Conservation (phyloP, 1,139 yeast genomes). For the Magnusiomyces suaveolens region DNA sequence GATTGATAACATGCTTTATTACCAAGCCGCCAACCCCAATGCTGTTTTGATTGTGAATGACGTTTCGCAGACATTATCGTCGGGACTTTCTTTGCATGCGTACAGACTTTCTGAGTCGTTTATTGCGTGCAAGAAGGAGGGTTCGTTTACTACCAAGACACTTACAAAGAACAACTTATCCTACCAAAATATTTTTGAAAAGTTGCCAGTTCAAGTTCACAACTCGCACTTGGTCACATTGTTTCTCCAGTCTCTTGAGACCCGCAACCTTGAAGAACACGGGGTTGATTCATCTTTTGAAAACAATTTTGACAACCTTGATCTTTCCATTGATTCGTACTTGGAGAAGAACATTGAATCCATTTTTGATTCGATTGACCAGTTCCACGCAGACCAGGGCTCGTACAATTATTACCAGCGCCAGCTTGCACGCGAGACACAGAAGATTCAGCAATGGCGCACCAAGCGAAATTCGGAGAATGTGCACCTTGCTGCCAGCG, state of each 20-base stretch:
- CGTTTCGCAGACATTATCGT: slow-evolving; percentile 54
- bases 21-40: slow-evolving; percentile 54
- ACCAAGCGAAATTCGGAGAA: slow-evolving; percentile 63
- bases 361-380: slow-evolving; percentile 65
- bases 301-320: slow-evolving; percentile 32
- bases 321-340: slow-evolving; percentile 36
- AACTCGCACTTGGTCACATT: slow-evolving; percentile 47
- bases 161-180: slow-evolving; percentile 53
- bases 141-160: slow-evolving; percentile 55
- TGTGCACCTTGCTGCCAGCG: slow-evolving; percentile 45
- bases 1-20: slow-evolving; percentile 57
- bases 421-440: slow-evolving; percentile 59
- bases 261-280: slow-evolving; percentile 9
- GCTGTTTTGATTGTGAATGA: slow-evolving; percentile 65
- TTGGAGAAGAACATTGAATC: slow-evolving; percentile 49
- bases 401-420: slow-evolving; percentile 74
- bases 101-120: slow-evolving; percentile 59
- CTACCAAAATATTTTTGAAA: slow-evolving; percentile 63
- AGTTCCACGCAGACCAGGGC: slow-evolving; percentile 70
- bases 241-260: slow-evolving; percentile 33
- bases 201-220: slow-evolving; percentile 55
- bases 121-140: slow-evolving; percentile 41
- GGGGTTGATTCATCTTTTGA: slow-evolving; percentile 12
- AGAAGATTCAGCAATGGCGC: slow-evolving; percentile 67
- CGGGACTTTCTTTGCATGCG: slow-evolving; percentile 55